Conservation (phyloP, 768 basidiomycete species). For the Nidularia pulvinata region DNA sequence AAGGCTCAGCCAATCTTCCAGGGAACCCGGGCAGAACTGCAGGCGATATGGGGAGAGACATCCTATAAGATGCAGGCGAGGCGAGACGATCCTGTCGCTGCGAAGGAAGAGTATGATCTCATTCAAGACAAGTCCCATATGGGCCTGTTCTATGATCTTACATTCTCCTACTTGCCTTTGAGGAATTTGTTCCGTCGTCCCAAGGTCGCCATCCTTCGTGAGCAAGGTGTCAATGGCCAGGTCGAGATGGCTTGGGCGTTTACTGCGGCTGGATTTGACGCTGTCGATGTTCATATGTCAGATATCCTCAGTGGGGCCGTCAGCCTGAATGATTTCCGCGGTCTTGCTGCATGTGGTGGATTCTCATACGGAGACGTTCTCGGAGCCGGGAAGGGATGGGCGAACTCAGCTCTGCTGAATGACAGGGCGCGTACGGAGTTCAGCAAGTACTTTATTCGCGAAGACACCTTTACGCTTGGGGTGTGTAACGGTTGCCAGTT, state of each 20-base stretch:
- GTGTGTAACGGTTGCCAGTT: conserved; percentile 99
- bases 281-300: conserved; percentile 98
- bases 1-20: conserved; percentile 54
- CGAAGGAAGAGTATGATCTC: conserved; percentile 80
- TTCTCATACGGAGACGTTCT: conserved; percentile 99
- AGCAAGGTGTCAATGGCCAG: conserved; percentile 98
- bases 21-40: conserved; percentile 68
- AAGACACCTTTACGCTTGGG: conserved; percentile 86
- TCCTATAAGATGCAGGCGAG: conserved; percentile 90
- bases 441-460: conserved; percentile 73
- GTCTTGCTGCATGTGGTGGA: conserved; percentile 95
- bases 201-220: conserved; percentile 92
- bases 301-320: conserved; percentile 81
- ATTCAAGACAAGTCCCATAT: conserved; percentile 56
- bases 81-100: conserved; percentile 79
- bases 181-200: conserved; percentile 57
- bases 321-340: conserved; percentile 71
- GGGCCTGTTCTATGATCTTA: conserved; percentile 81
- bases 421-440: conserved; percentile 76
- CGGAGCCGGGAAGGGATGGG: conserved; percentile 98
- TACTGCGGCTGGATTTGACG: conserved; percentile 90
- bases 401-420: conserved; percentile 92
- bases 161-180: conserved; percentile 43
- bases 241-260: conserved; percentile 99
- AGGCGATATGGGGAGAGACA: conserved; percentile 92